phyloP scores from a whole-genome alignment of 305 asterid genomes.

The Solanum aculeatissimum region DNA sequence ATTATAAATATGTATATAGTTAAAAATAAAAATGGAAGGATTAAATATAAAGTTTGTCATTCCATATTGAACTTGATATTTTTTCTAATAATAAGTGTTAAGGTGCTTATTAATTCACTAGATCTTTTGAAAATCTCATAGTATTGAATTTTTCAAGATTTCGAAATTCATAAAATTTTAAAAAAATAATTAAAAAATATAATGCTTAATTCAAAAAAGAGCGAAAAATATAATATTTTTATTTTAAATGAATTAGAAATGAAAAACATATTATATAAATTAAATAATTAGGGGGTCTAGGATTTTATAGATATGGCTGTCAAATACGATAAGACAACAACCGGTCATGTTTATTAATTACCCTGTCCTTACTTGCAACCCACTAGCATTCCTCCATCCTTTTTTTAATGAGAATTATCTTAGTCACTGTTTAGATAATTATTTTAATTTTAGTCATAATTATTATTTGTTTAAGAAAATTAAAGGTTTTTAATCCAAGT shows the following conservation, averaged over 20 bases:
- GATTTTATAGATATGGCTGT: conserved; percentile 24
- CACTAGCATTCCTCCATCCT: not conserved
- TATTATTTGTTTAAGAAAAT: not conserved
- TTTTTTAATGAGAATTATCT: not conserved
- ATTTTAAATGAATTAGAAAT: not conserved
- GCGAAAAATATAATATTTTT: not conserved
- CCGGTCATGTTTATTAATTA: conserved; percentile 13
- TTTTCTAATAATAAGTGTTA: too few species aligned
- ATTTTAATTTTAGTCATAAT: not conserved
- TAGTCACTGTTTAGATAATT: not conserved
- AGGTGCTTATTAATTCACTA: too few species aligned
- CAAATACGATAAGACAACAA: conserved; percentile 41
- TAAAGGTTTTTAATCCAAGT: not conserved
- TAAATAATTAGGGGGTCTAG: not conserved
- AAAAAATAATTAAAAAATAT: too few species aligned
- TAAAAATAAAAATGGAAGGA: too few species aligned
- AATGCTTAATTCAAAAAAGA: too few species aligned
- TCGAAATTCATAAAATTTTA: too few species aligned
- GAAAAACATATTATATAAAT: not conserved
- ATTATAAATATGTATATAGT: too few species aligned
- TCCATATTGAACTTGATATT: too few species aligned
- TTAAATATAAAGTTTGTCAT: too few species aligned
- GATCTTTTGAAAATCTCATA: too few species aligned
- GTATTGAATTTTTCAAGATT: too few species aligned
- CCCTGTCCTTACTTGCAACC: conserved; percentile 20